Evolutionary conservation across 495 filamentous ascomycete species (phyloP), one percentile per base, ranked within the genome.

Genomic region (Penicillium coprophilum): DNA sequence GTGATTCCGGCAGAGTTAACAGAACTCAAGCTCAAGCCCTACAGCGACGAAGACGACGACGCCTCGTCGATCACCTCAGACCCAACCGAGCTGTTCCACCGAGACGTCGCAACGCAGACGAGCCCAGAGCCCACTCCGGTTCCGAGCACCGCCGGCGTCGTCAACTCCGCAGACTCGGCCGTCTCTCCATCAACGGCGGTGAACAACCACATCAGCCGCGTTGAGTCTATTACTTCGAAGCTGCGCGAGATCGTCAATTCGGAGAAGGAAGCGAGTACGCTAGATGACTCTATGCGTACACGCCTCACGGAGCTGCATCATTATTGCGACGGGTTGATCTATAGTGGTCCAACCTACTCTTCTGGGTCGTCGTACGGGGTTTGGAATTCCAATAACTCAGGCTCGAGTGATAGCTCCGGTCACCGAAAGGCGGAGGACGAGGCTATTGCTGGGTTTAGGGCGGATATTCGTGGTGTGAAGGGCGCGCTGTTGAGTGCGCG

Each of bases 391-490:
- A 55, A 44, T 20, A 64, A 66, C 30, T 51, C 68, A 56, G 68
- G 77, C 45, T 50, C 61, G 13, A 54, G 56, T 44, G 67, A 60
- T 24, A 55, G 46, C 34, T 62, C 62, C 66, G 72, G 46, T 56
- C 72, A 63, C 60, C 76, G 50, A 28, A 77, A 82, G 73, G 74
- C 73, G 59, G 82, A 86, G 64, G 80, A 92, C 36, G 93, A 96
- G 67, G 88, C 87, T 59, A 87, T 96, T 56, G 80, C 83, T 27
- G 83, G 78, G 65, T 82, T 95, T 15, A 92, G 88, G 72, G 81
- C 86, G 21, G 90, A 95, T 66, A 96, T 98, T 57, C 77, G 91
- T 48, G 83, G 90, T 59, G 85, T 97, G n/a, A 98, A 98, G 78
- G 93, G 94, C 17, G 87, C 92, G 45, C 75, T 98, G 69, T 64